Evolutionary conservation across 2,329 filamentous ascomycete species (phyloP).

Genomic region (Cladosporium sphaerospermum): DNA sequence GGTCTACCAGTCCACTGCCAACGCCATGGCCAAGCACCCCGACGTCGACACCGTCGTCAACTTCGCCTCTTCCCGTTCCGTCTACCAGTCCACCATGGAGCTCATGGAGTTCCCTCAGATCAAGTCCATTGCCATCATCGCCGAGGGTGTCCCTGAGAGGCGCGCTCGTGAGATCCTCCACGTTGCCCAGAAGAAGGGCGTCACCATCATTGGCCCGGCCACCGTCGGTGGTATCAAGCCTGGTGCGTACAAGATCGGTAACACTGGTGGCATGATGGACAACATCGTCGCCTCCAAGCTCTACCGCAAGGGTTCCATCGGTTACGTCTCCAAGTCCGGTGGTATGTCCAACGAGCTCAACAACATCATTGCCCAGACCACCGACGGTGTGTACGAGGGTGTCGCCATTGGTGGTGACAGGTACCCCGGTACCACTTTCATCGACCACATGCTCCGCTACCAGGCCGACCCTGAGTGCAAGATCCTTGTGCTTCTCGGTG

Average conservation of each 20-base stretch:
- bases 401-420: conserved; percentile 98
- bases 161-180: conserved; percentile 97
- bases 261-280: conserved; percentile 99
- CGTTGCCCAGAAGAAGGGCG: conserved; percentile 94
- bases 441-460: conserved; percentile 95
- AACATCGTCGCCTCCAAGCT: conserved; percentile 99
- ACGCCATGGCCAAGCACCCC: conserved; percentile 92
- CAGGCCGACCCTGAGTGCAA: conserved; percentile 97
- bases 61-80: conserved; percentile 97
- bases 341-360: conserved; percentile 99
- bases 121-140: conserved; percentile 98
- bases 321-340: conserved; percentile 99
- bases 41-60: conserved; percentile 98
- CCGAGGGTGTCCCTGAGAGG: conserved; percentile 97
- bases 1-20: conserved; percentile 89
- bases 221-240: conserved; percentile 99
- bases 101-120: conserved; percentile 96
- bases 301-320: conserved; percentile 97
- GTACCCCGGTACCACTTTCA: conserved; percentile 98
- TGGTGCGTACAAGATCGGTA: conserved; percentile 98
- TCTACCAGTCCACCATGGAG: conserved; percentile 98
- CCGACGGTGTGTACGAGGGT: conserved; percentile 98
- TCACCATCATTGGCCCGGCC: conserved; percentile 97
- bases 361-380: conserved; percentile 96
- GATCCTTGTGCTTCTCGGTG: conserved; percentile 90